Percentiles rank a stretch among this genome's conserved stretches.
phyloP scores from a whole-genome alignment of 768 basidiomycete genomes.

The Tulasnella sp. region DNA sequence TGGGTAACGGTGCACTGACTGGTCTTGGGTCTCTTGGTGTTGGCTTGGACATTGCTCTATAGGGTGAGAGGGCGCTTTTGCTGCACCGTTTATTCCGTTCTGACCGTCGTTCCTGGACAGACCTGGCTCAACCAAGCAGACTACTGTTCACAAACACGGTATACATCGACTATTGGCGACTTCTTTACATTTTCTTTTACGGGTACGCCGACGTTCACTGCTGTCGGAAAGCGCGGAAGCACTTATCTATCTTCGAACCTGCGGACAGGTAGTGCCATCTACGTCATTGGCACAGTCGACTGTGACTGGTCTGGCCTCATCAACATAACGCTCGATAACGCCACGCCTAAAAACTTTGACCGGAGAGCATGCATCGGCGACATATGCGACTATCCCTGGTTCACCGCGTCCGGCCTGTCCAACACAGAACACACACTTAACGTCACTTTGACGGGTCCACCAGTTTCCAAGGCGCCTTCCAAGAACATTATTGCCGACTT shows the following conservation, averaged over 20 bases:
- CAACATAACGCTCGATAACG: neutral
- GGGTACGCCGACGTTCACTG: neutral
- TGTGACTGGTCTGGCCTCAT: conserved; percentile 19
- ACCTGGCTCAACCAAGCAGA: neutral
- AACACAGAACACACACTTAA: neutral
- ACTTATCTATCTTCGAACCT: neutral
- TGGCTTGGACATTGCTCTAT: neutral
- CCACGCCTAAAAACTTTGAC: neutral
- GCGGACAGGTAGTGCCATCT: neutral
- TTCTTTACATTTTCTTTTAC: neutral
- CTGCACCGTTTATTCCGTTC: neutral
- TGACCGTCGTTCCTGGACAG: neutral
- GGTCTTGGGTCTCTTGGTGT: no score
- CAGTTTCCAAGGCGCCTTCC: neutral
- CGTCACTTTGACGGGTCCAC: neutral
- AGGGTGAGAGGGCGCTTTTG: conserved; percentile 1
- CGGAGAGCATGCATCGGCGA: neutral
- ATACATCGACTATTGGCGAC: conserved; percentile 9
- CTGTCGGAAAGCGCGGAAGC: neutral
- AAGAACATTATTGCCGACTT: conserved; percentile 9
- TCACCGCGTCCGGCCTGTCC: neutral
- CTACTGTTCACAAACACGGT: conserved; percentile 7
- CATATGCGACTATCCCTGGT: conserved; percentile 19
- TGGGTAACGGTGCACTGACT: neutral
- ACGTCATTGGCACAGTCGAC: conserved; percentile 18